Evolutionary conservation across 2,329 filamentous ascomycete species (phyloP), one percentile per base, ranked within the genome.

Genomic region (Beauveria brongniartii): DNA sequence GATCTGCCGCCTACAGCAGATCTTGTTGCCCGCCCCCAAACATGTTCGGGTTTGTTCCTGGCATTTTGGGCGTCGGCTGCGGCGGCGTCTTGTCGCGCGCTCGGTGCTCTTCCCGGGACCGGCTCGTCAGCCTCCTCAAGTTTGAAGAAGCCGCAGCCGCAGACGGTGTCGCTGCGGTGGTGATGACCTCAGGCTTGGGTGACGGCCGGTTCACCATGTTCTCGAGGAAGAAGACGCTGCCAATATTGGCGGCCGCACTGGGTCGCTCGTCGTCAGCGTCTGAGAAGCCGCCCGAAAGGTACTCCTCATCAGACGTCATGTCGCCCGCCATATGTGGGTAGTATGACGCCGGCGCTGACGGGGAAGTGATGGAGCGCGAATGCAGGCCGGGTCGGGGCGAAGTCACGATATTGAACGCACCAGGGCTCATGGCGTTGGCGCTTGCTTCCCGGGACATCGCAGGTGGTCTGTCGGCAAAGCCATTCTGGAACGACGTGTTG

Each of bases 401-500:
- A 10, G 77, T 68, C 16, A 74, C 70, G 4, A 75, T 68, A 63
- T 75, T 80, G 74, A 88, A 81, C 28, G 83, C 83, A 8, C 78
- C 84, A 0, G 85, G 84, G 59, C 80, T 85, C 84, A 87, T 85
- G 3, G 82, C 79, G 65, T 86, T 86, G 56, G 78, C 75, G 65
- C 81, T 84, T 24, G 80, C 79, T 16, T 85, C 86, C 22, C 86
- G 84, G 14, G 82, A 81, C 71, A 82, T 74, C 14, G 83, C 75
- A 5, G 84, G 81, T 1, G 85, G 81, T 26, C 88, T 80, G 68
- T 97, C 93, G 1, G 87, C 84, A 67, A 97, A 93, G 5, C 91
- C 91, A 68, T 92, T 95, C 67, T 96, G 91, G 72, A 97, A 94
- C 2, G 86, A 92, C 1, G 86, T 83, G 43, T 88, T 87, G 65